Evolutionary conservation across 1,284 basidiomycete species (phyloP).

Genomic region (Sutorius eximius): DNA sequence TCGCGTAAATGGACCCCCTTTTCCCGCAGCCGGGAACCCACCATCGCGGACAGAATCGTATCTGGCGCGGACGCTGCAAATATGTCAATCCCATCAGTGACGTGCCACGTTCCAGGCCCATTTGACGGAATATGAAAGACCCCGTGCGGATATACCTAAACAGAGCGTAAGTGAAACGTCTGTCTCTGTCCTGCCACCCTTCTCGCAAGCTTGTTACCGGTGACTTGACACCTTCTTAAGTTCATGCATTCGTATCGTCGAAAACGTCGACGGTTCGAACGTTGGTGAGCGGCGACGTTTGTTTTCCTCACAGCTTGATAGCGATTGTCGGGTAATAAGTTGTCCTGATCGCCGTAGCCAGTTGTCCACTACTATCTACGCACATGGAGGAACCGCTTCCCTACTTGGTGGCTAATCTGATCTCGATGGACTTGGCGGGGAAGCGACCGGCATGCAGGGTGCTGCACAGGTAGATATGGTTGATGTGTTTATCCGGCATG

Average conservation of each 20-base stretch:
- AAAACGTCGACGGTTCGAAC: neutral
- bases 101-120: neutral
- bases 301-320: slow-evolving; percentile 35
- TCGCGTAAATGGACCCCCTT: slow-evolving; percentile 1
- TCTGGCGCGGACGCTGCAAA: slow-evolving; percentile 11
- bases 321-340: slow-evolving; percentile 19
- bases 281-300: too few species aligned
- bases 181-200: neutral
- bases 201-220: neutral
- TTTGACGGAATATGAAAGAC: neutral
- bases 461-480: too few species aligned
- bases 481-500: too few species aligned
- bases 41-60: slow-evolving; percentile 13
- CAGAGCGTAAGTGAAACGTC: neutral
- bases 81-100: slow-evolving; percentile 12
- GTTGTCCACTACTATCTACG: too few species aligned
- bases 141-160: too few species aligned
- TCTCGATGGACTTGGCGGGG: too few species aligned
- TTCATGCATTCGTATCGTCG: neutral
- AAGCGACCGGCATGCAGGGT: too few species aligned
- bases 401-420: too few species aligned
- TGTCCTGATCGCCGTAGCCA: too few species aligned
- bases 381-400: too few species aligned
- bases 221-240: slow-evolving; percentile 11
- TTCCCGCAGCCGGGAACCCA: neutral